A percentile compares a stretch with the other conserved stretches of the same genome.
Conservation (phyloP, 2,329 filamentous ascomycete species). For the Verticillium dahliae region DNA sequence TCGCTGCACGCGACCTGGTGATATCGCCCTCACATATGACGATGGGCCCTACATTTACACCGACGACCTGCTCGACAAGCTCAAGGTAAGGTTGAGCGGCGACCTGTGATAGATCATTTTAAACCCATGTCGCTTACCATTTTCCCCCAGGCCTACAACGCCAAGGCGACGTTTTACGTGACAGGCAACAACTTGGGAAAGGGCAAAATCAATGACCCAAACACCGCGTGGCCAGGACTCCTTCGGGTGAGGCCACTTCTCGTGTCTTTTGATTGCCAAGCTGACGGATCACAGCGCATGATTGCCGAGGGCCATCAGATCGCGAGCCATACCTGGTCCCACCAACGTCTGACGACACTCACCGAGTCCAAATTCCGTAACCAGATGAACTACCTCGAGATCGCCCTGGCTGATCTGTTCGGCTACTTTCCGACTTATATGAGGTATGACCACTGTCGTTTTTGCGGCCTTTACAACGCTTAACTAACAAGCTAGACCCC, state of each 20-base stretch:
- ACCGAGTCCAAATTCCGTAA: slow-evolving; percentile 24
- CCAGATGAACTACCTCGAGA: slow-evolving; percentile 47
- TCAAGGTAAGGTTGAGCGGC: slow-evolving; percentile 28
- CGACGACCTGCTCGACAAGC: slow-evolving; percentile 29
- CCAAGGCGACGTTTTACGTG: slow-evolving; percentile 61
- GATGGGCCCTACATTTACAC: slow-evolving; percentile 39
- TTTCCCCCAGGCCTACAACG: slow-evolving; percentile 36
- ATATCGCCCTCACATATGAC: slow-evolving; percentile 42
- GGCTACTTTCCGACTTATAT: slow-evolving; percentile 50
- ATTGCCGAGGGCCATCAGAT: slow-evolving; percentile 51
- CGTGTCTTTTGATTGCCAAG: background rate
- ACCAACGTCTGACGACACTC: slow-evolving; percentile 18
- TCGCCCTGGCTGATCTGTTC: slow-evolving; percentile 48
- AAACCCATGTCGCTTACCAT: background rate
- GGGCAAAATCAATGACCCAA: slow-evolving; percentile 41
- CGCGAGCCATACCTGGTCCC: slow-evolving; percentile 51
- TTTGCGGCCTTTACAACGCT: background rate
- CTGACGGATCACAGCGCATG: slow-evolving; percentile 30
- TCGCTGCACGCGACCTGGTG: slow-evolving; percentile 47
- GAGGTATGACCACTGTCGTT: slow-evolving; percentile 13
- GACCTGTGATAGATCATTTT: background rate
- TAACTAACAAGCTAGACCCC: slow-evolving; percentile 18
- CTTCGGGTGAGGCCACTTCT: slow-evolving; percentile 23
- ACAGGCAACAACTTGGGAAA: slow-evolving; percentile 34
- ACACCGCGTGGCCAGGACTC: slow-evolving; percentile 26